Base-by-base conservation (phyloP, 306 rosid genomes). In the Dalbergia cochinchinensis region DNA sequence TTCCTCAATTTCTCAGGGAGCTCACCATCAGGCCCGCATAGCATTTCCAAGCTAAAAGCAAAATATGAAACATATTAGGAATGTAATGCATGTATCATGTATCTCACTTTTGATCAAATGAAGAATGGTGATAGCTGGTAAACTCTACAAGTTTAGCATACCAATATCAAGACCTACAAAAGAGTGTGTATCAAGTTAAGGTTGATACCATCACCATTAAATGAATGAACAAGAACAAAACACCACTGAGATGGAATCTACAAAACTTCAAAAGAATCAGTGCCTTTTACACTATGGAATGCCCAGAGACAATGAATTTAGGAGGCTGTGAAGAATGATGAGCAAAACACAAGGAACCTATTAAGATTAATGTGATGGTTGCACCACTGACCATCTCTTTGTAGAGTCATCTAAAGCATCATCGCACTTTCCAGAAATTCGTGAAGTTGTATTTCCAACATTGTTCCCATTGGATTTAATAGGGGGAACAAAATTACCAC, bases 1-100 rank as follows among this genome's bases (percentile, higher is more conserved):
- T 95, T 95, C 86, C 99, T 89, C 84, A 93, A 76, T 70, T 93
- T 95, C 88, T 95, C 99, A n/a, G 99, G 99, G 86, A 93, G 94
- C 87, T 95, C 99, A 7, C 98, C 98, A 81, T 95, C 97, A 69
- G 96, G 99, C 66, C 99, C 99, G 47, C 90, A 90, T 76, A 95
- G 88, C 83, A 91, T 53, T 76, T 95, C 96, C 94, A 95, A 80
- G 87, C 99, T 95, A 83, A 72, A 85, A 77, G 67, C 39, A 85
- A 35, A 39, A 75, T 53, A 69, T 65, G 59, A 63, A 82, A 50
- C 69, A 70, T 41, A 74, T 82, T 77, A 80, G 77, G 70, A 78
- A 57, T 65, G 37, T 61, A 80, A 73, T 69, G 44, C 42, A 61
- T 63, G 69, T 62, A 71, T 53, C 68, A 58, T 65, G 65, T 61